Evolutionary conservation across 768 basidiomycete species (phyloP), one percentile per base, ranked within the genome.

Genomic region (Hydnomerulius pinastri): DNA sequence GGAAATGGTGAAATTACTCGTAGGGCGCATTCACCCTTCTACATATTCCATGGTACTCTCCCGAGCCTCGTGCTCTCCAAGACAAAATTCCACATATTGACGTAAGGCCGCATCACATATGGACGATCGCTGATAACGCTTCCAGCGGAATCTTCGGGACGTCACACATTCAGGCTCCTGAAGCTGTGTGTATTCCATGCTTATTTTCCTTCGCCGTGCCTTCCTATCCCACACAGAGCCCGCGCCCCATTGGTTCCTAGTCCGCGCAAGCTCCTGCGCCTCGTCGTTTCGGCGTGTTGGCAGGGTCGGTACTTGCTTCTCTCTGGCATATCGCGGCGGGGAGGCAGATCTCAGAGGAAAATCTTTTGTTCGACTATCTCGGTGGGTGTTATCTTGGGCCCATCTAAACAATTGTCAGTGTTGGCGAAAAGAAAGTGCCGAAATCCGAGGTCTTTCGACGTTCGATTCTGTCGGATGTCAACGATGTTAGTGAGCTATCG

Each of bases 261-360:
- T 35, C 33, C 33, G 33, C 33, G 33, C 33, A 35, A 35, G 13
- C 33, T 35, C 33, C 33, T 21, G 28, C 36, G 60, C 62, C 62
- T 61, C 62, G 62, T 61, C 61, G 55, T 54, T 64, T 45, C 59
- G 46, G 49, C 61, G 39, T 62, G 61, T 55, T 39, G 36, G 43
- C 33, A 62, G 60, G 60, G 60, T 63, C 60, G 44, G 4, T 13
- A 43, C n/a, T 35, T 43, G 1, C 4, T 23, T 46, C 48, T 35
- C 32, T 30, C 17, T 28, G 23, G 33, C 27, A 25, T 30, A 33
- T 55, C 48, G 38, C n/a, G n/a, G n/a, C n/a, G n/a, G n/a, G n/a
- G n/a, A 8, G 9, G 20, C 12, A 39, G 21, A 20, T 7, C 9
- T n/a, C 44, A 38, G 28, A 29, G 44, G 21, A 30, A 17, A 10